Evolutionary conservation across 108 stramenopile genomes (phyloP).

Genomic region (Skeletonema tropicum): DNA sequence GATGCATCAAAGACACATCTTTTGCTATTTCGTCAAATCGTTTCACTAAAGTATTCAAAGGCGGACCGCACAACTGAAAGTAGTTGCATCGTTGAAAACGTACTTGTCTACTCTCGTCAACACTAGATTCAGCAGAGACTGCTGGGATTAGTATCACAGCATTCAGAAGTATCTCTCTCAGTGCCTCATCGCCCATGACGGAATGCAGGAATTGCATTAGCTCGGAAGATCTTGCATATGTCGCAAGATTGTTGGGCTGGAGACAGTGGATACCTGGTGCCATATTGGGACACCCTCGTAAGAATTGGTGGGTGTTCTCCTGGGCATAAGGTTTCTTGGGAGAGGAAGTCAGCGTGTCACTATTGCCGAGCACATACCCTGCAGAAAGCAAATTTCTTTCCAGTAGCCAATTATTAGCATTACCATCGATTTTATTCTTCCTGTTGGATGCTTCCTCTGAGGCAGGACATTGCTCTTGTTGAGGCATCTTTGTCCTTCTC

Average conservation of each 20-base stretch:
- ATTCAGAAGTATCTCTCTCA: conserved; percentile 53
- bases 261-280: conserved; percentile 45
- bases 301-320: neutral
- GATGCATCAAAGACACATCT: neutral
- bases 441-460: neutral
- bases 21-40: conserved; percentile 16
- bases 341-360: conserved; percentile 20
- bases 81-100: conserved; percentile 53
- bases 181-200: conserved; percentile 40
- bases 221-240: conserved; percentile 39
- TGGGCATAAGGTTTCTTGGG: neutral
- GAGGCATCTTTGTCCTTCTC: neutral
- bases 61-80: conserved; percentile 71
- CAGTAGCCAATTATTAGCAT: conserved; percentile 40
- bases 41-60: conserved; percentile 45
- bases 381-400: conserved; percentile 37
- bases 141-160: conserved; percentile 44
- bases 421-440: neutral
- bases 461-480: neutral
- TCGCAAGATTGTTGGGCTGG: conserved; percentile 42
- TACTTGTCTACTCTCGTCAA: neutral
- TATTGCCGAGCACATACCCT: conserved; percentile 34
- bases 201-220: conserved; percentile 50
- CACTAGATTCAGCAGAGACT: neutral
- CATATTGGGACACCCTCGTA: conserved; percentile 49